phyloP scores from a whole-genome alignment of 2,329 filamentous ascomycete genomes.

The Diaporthe capsici region DNA sequence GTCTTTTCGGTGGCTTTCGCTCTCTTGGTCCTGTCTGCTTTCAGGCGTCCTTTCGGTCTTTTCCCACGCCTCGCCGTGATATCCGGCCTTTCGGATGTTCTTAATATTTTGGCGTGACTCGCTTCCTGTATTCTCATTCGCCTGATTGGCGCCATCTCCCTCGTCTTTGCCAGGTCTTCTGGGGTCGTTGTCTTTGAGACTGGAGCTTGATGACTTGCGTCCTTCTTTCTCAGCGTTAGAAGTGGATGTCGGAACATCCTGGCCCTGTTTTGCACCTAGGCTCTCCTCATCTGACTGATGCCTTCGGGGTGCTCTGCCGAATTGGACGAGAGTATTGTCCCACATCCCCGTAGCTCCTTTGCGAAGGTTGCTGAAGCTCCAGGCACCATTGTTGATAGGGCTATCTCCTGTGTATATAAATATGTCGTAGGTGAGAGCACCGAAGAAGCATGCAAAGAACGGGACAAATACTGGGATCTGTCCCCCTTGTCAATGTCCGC shows the following conservation, averaged over 20 bases:
- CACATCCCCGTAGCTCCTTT: background rate
- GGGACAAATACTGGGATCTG: conserved; percentile 26
- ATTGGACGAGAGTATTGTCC: background rate
- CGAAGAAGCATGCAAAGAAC: conserved; percentile 25
- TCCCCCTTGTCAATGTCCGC: background rate
- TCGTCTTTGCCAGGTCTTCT: background rate
- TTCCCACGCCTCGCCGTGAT: background rate
- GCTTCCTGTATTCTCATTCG: background rate
- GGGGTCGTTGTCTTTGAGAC: background rate
- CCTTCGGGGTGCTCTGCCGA: background rate
- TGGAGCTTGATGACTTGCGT: background rate
- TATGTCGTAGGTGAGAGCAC: conserved; percentile 21
- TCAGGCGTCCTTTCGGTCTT: background rate
- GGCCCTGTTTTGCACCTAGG: background rate
- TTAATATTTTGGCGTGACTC: background rate
- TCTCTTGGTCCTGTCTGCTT: background rate
- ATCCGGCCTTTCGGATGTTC: background rate
- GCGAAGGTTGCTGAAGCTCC: background rate
- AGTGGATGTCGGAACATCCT: background rate
- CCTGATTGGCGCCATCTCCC: background rate
- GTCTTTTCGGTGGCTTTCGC: background rate
- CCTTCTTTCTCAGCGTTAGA: background rate
- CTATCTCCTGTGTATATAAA: conserved; percentile 32
- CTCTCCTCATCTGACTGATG: conserved; percentile 15
- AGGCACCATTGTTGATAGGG: conserved; percentile 21